Percentiles rank a stretch among this genome's conserved stretches.
Evolutionary conservation across 2,329 filamentous ascomycete species (phyloP).

Genomic region (Penicillium sp.): DNA sequence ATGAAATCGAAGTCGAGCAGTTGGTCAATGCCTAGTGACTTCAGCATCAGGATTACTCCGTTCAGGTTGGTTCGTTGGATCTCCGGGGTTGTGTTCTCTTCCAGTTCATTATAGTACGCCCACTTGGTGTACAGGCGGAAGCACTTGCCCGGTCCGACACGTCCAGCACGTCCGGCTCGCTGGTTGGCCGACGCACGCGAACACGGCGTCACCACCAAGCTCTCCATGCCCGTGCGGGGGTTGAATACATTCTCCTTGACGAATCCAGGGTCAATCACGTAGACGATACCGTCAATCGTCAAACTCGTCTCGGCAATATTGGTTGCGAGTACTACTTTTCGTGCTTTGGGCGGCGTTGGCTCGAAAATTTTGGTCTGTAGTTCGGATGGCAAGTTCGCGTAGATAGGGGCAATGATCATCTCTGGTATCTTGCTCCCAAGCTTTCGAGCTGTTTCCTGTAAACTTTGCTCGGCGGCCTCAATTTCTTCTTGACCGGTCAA

Average conservation of each 20-base stretch:
- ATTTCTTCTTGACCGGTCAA: constrained; percentile 96
- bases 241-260: constrained; percentile 96
- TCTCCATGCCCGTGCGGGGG: constrained; percentile 86
- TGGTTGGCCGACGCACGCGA: constrained; percentile 91
- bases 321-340: constrained; percentile 90
- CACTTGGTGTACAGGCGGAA: constrained; percentile 92
- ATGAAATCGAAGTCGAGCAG: constrained; percentile 94
- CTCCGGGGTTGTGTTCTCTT: constrained; percentile 86
- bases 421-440: constrained; percentile 80
- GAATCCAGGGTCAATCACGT: constrained; percentile 92
- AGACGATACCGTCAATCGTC: constrained; percentile 93
- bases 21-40: constrained; percentile 87
- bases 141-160: constrained; percentile 87
- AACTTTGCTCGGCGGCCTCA: constrained; percentile 75
- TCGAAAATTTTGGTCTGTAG: constrained; percentile 92
- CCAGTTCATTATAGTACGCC: constrained; percentile 91
- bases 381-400: constrained; percentile 87
- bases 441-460: constrained; percentile 82
- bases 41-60: constrained; percentile 76
- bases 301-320: constrained; percentile 96
- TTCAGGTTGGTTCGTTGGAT: constrained; percentile 89
- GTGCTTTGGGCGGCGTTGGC: constrained; percentile 75
- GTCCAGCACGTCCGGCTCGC: constrained; percentile 84
- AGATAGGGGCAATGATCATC: constrained; percentile 87
- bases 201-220: constrained; percentile 83